A percentile compares a stretch with the other conserved stretches of the same genome.
Conservation (phyloP, 179 eudicot species). For the Drosera spatulata region DNA sequence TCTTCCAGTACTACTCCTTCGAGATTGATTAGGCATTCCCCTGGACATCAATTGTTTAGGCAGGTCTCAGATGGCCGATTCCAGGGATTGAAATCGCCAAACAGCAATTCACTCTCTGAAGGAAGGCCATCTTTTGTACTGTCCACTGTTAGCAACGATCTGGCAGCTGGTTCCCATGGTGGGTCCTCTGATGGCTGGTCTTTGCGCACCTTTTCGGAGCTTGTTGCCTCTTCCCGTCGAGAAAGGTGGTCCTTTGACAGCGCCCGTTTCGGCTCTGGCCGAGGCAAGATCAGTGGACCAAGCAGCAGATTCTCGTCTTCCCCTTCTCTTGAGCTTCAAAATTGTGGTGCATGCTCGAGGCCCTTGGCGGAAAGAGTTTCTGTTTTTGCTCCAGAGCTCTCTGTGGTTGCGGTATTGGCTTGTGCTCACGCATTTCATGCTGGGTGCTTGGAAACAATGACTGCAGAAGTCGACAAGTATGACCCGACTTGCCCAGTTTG, state of each 20-base stretch:
- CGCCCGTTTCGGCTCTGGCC: conserved; percentile 31
- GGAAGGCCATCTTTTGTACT: conserved; percentile 42
- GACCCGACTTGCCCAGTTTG: conserved; percentile 25
- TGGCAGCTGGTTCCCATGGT: conserved; percentile 18
- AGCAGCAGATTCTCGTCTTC: conserved; percentile 44
- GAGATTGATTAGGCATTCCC: conserved; percentile 36
- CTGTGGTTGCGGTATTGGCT: conserved; percentile 19
- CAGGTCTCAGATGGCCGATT: conserved; percentile 44
- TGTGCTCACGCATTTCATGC: conserved; percentile 24
- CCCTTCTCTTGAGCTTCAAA: conserved; percentile 43
- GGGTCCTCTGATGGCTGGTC: conserved; percentile 64
- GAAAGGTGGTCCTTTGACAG: conserved; percentile 58
- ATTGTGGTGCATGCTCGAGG: conserved; percentile 77
- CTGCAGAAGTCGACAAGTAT: conserved; percentile 13
- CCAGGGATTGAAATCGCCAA: conserved; percentile 40
- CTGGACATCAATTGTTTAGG: conserved; percentile 43
- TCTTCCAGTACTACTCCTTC: conserved; percentile 33
- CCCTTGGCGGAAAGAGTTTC: conserved; percentile 42
- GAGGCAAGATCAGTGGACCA: conserved; percentile 35
- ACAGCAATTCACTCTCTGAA: conserved; percentile 35
- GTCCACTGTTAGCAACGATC: conserved; percentile 33
- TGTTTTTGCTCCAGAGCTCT: conserved; percentile 9
- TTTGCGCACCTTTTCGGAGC: conserved; percentile 44
- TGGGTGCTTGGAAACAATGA: conserved; percentile 21
- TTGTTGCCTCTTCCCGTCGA: conserved; percentile 45